Conservation (phyloP, 306 rosid genomes). For the Ochetophila trinervis region DNA sequence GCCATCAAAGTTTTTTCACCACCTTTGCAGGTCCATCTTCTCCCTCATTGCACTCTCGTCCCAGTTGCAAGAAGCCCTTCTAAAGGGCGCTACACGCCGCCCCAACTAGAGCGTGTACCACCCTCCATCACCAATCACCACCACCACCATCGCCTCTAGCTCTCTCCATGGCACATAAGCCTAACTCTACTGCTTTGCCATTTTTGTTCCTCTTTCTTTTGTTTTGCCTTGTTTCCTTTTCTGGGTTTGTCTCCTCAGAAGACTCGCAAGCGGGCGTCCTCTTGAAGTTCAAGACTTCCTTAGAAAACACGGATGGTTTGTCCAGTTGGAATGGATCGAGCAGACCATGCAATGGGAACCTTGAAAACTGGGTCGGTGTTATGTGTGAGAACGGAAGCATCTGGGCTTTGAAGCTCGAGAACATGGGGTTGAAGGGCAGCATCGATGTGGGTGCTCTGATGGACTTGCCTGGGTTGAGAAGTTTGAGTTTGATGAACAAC, state of each 20-base stretch:
- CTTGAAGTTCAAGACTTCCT: conserved; percentile 53
- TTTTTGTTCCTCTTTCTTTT: neutral
- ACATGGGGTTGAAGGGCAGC: conserved; percentile 56
- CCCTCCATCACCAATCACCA: conserved; percentile 22
- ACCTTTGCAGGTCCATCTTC: conserved; percentile 19
- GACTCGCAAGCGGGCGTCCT: conserved; percentile 38
- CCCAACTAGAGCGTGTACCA: conserved; percentile 39
- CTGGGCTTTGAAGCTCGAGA: conserved; percentile 62
- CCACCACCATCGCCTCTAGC: neutral
- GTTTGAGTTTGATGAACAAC: conserved; percentile 60
- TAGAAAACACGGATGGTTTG: conserved; percentile 19
- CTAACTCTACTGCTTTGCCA: neutral
- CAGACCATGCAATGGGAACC: conserved; percentile 38
- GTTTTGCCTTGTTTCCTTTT: neutral
- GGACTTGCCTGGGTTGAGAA: conserved; percentile 41
- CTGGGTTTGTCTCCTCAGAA: conserved; percentile 1
- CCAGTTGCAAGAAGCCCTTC: conserved; percentile 27
- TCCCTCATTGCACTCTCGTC: conserved; percentile 14
- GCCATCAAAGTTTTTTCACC: conserved; percentile 36
- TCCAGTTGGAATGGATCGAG: conserved; percentile 39
- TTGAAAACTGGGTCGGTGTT: conserved; percentile 52
- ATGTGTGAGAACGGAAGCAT: conserved; percentile 43
- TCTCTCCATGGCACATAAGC: conserved; percentile 27
- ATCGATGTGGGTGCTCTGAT: conserved; percentile 45
- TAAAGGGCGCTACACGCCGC: conserved; percentile 47